These are phyloP conservation scores for Apiospora arundinis DNA, from an alignment of 2,329 filamentous ascomycete genomes.

Conservation along the genomic window DNA sequence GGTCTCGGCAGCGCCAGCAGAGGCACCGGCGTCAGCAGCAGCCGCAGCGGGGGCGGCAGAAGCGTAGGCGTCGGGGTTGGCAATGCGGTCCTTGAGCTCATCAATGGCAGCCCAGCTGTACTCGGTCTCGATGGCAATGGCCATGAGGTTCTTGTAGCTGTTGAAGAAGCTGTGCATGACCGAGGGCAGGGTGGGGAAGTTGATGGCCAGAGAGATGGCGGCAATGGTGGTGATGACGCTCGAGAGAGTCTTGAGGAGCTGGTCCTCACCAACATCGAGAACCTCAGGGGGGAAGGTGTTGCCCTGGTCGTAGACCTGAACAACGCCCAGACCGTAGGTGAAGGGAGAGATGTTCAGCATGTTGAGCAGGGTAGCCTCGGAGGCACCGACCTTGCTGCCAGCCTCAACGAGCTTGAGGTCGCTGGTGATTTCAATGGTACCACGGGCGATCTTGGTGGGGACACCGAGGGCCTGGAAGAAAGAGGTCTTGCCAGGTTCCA, in stretches of 20 bases:
- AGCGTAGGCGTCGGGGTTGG: slow-evolving; percentile 97
- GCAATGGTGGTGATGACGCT: slow-evolving; percentile 86
- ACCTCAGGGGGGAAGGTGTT: slow-evolving; percentile 87
- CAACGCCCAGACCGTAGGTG: slow-evolving; percentile 97
- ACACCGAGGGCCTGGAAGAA: slow-evolving; percentile 99
- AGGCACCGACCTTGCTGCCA: slow-evolving; percentile 93
- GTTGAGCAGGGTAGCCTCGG: slow-evolving; percentile 98
- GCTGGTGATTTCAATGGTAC: slow-evolving; percentile 99
- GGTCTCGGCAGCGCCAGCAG: slow-evolving; percentile 62
- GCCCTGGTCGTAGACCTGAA: slow-evolving; percentile 97
- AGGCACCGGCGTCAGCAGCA: slow-evolving; percentile 58
- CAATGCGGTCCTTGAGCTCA: slow-evolving; percentile 98
- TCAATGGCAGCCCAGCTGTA: slow-evolving; percentile 95
- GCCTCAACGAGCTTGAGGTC: slow-evolving; percentile 98
- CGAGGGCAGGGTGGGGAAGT: slow-evolving; percentile 95
- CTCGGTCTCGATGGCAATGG: slow-evolving; percentile 89
- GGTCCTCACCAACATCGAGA: slow-evolving; percentile 92
- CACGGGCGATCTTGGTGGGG: slow-evolving; percentile 99
- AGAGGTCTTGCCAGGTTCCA: slow-evolving; percentile 99
- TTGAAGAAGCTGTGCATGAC: slow-evolving; percentile 97
- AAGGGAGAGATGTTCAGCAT: slow-evolving; percentile 99
- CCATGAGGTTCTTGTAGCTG: slow-evolving; percentile 94
- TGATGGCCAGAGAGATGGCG: slow-evolving; percentile 86
- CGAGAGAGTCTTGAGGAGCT: slow-evolving; percentile 85
- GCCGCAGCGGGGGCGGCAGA: slow-evolving; percentile 76